phyloP scores from a whole-genome alignment of 139 green algal species.

The Coccomyxa sp. region DNA sequence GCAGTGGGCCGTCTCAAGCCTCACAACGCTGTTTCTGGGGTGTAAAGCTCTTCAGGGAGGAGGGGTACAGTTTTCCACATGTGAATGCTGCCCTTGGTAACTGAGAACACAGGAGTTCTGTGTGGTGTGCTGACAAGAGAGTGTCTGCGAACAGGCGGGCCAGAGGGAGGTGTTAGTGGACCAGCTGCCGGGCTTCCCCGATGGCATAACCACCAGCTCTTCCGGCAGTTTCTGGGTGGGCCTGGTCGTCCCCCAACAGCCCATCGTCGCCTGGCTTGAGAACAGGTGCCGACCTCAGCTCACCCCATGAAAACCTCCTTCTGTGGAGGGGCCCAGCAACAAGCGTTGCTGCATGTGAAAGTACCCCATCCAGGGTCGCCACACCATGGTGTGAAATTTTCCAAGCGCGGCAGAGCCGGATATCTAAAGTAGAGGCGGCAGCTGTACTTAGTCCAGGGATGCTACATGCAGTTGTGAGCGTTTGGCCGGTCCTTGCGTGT shows the following conservation, averaged over 20 bases:
- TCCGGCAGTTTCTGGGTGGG: slow-evolving; percentile 56
- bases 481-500: neutral
- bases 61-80: too few relatives aligned
- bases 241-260: slow-evolving; percentile 21
- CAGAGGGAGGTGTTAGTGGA: slow-evolving; percentile 44
- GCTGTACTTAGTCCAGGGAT: neutral
- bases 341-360: neutral
- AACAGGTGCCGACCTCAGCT: neutral
- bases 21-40: too few relatives aligned
- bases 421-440: neutral
- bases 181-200: slow-evolving; percentile 63
- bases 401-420: neutral
- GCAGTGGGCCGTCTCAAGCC: too few relatives aligned
- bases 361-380: too few relatives aligned
- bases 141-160: slow-evolving; percentile 29
- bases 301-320: neutral
- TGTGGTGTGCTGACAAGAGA: neutral
- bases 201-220: slow-evolving; percentile 43
- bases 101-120: neutral
- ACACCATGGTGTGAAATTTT: neutral
- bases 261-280: slow-evolving; percentile 11
- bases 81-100: too few relatives aligned
- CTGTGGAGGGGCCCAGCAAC: neutral
- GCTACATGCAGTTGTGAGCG: neutral
- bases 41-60: too few relatives aligned